Evolutionary conservation across 2,329 filamentous ascomycete genomes (phyloP), one percentile per base, ranked within the genome.

Genomic region (Monilinia vaccinii-corymbosi): DNA sequence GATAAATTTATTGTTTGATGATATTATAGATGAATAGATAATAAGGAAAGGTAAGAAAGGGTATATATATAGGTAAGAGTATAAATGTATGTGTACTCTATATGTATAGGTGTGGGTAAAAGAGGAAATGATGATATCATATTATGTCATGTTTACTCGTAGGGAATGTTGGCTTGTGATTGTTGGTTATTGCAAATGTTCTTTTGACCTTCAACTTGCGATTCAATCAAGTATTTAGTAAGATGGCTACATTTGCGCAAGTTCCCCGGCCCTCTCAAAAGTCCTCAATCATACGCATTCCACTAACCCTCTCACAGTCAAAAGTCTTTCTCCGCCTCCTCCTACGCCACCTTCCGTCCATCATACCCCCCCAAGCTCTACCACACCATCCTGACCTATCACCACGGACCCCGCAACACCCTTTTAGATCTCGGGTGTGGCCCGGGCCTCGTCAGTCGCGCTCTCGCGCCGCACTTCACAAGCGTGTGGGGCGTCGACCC

Each of bases 361-460:
- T 74, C 75, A 31, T 87, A 86, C 68, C 82, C 83, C 8, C 69
- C 72, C 74, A 76, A 57, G 77, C 73, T 87, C 34, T 85, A 80
- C 72, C 75, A 76, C 56, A 78, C 73, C 21, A 72, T 86, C 11
- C 74, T 86, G 14, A 68, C 70, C 25, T 85, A 81, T 70, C 81
- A 86, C 70, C 73, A 75, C 28, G 67, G 69, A 63, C 23, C 73
- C 67, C 62, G 69, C 11, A 68, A 68, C 3, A 67, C 73, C 23
- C 73, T 73, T 56, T 69, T 87, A 10, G 85, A 87, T 68, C 73
- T 87, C n/a, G 84, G 85, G 52, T 84, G 81, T 65, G 84, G 84
- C 3, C 83, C 84, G 62, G 84, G 83, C 25, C 74, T 81, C 55
- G 77, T 84, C 25, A 75, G 81, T 8, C 78, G 81, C 9, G 76